Evolutionary conservation across 2,329 filamentous ascomycete genomes (phyloP), one percentile per base, ranked within the genome.

Genomic region (Sporothrix dimorphospora): DNA sequence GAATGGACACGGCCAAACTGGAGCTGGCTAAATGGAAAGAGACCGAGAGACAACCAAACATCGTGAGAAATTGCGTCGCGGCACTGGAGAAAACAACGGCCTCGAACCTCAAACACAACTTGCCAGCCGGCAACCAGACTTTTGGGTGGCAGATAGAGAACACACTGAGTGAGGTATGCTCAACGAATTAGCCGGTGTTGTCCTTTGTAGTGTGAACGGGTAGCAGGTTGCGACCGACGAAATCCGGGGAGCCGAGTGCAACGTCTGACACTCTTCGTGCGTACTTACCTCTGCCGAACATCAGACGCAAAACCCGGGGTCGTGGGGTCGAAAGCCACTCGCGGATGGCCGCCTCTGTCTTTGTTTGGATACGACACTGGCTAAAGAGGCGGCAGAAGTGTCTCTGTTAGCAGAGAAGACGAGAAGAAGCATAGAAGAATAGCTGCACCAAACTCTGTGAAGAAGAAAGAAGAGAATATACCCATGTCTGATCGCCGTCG

Each of bases 1-100:
- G 30, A n/a, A 38, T 21, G 30, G 30, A 27, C 27, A 45, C 21
- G 21, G 59, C 16, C 38, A 19, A 65, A 51, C 24, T 45, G 24
- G 65, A n/a, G 27, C 65, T 68, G 65, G 65, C 27, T 68, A 68
- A 68, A 68, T 51, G 16, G 40, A 27, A 45, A 65, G 59, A 65
- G 38, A 27, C 59, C 59, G n/a, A 42, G 7, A 6, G 27, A 16
- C 47, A 68, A 53, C 65, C 65, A 68, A 51, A 68, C 16, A 53
- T 53, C 16, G 45, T 51, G 47, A 68, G 27, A 68, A 53, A 12
- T 38, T 24, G 11, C 8, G 8, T 65, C 38, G 38, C 51, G 11
- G 27, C 51, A 12, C 7, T 49, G 24, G 24, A 4, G n/a, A 49
- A 67, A 9, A 14, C 42, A 67, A 21, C 42, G 24, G 16, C 38